Evolutionary conservation across 495 filamentous ascomycete species (phyloP).

Genomic region (Penicillium odoratum): DNA sequence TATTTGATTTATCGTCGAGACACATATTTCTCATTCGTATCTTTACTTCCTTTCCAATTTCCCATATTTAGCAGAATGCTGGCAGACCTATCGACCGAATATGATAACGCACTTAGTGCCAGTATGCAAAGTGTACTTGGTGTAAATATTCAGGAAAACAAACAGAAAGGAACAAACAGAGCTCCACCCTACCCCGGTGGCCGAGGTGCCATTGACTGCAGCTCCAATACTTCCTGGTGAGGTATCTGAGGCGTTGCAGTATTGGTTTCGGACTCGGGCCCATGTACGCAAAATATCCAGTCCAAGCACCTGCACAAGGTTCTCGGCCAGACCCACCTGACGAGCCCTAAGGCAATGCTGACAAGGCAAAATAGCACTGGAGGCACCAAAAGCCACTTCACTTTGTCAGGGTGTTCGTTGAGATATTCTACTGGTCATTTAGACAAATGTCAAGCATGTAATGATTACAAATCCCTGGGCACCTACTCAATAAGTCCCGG

Average conservation of each 20-base stretch:
- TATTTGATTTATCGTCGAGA: too few species aligned
- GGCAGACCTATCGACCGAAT: too few species aligned
- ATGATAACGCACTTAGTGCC: too few species aligned
- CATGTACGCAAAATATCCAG: neutral
- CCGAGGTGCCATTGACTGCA: neutral
- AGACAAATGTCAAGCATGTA: too few species aligned
- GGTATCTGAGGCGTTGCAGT: neutral
- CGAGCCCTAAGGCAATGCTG: neutral
- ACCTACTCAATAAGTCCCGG: too few species aligned
- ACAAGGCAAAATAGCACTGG: neutral
- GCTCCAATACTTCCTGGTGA: neutral
- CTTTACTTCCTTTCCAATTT: too few species aligned
- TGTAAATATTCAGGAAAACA: too few species aligned
- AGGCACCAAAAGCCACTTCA: neutral
- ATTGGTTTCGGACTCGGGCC: neutral
- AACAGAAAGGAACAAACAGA: too few species aligned
- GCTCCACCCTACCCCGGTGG: neutral
- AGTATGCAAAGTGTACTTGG: too few species aligned
- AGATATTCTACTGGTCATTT: neutral
- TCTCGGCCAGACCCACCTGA: neutral
- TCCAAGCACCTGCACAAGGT: neutral
- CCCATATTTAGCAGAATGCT: too few species aligned
- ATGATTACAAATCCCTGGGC: too few species aligned
- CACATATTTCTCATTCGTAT: too few species aligned
- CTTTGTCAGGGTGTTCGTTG: neutral